Evolutionary conservation across 2,329 filamentous ascomycete genomes (phyloP), one percentile per base, ranked within the genome.

Genomic region (Hawksworthiomyces lignivorus): DNA sequence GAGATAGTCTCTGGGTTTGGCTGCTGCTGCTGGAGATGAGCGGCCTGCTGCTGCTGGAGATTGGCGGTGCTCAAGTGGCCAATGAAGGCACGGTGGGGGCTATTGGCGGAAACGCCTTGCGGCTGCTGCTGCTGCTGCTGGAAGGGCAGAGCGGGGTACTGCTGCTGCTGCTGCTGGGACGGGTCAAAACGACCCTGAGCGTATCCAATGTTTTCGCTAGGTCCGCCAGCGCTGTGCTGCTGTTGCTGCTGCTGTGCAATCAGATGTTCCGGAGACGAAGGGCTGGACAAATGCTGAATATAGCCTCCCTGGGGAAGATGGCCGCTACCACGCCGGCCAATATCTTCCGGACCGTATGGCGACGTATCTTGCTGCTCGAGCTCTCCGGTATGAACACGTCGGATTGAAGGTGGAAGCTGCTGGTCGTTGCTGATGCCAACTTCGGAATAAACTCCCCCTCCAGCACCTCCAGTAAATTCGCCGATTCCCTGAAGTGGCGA

Each of bases 1-100:
- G 77, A 81, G 28, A 77, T 59, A 5, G 76, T 78, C 57, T 82
- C 77, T 21, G 74, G 62, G 53, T 77, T 80, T 43, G 64, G 64
- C 28, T 60, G 62, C 48, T 68, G 65, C 27, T 42, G 44, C 18
- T 33, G 29, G 28, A 36, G 19, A 20, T 22, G 34, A 18, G 15
- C 15, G 28, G 62, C 53, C 48, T 54, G 36, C 28, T 58, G 46
- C 29, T 52, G 42, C 46, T 52, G 30, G 45, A 44, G 27, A 47
- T 28, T 57, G 61, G 39, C 57, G 57, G 41, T 28, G 33, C 14
- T 37, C 20, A 24, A 4, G 10, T 32, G 62, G 44, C 61, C 55
- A 35, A 59, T 62, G 21, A 55, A 57, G 44, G 54, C 54, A 45
- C 56, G 59, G 41, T 63, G 57, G 56, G 28, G 41, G 42, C 44